Percentiles rank a stretch among this genome's conserved stretches.
Evolutionary conservation across 257 asterid species (phyloP).

Genomic region (Nemophila menziesii): DNA sequence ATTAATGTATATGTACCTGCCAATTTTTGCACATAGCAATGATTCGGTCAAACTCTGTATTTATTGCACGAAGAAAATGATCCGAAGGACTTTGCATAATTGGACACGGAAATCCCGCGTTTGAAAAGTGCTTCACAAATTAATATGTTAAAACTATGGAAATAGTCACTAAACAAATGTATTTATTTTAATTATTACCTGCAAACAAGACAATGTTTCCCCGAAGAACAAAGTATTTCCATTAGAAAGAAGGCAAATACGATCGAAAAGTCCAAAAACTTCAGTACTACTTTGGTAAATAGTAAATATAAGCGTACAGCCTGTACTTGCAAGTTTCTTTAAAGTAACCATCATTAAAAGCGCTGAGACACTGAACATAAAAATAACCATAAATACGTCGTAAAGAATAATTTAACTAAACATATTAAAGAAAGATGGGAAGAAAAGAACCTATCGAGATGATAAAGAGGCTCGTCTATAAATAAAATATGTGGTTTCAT

Average conservation of each 20-base stretch:
- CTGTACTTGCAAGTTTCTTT: conserved; percentile 96
- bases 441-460: conserved; percentile 74
- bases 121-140: conserved; percentile 80
- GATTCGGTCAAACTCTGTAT: conserved; percentile 92
- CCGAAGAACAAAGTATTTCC: conserved; percentile 98
- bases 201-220: conserved; percentile 96
- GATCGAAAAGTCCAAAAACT: conserved; percentile 97
- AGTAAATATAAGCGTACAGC: conserved; percentile 93
- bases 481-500: conserved; percentile 85
- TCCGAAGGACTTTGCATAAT: conserved; percentile 99
- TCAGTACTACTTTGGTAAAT: conserved; percentile 96
- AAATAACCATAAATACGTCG: background rate
- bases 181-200: too few relatives aligned
- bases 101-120: conserved; percentile 99
- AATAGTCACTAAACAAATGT: too few relatives aligned
- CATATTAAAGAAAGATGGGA: background rate
- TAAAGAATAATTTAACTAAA: background rate
- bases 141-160: too few relatives aligned
- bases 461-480: conserved; percentile 96
- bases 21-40: conserved; percentile 99
- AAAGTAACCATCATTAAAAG: conserved; percentile 96
- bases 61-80: conserved; percentile 96
- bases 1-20: conserved; percentile 91
- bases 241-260: conserved; percentile 94
- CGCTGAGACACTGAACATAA: conserved; percentile 74